Percentiles rank a stretch among this genome's conserved stretches.
Evolutionary conservation across 306 rosid species (phyloP).

Genomic region (Cyclanthera cordifolia): DNA sequence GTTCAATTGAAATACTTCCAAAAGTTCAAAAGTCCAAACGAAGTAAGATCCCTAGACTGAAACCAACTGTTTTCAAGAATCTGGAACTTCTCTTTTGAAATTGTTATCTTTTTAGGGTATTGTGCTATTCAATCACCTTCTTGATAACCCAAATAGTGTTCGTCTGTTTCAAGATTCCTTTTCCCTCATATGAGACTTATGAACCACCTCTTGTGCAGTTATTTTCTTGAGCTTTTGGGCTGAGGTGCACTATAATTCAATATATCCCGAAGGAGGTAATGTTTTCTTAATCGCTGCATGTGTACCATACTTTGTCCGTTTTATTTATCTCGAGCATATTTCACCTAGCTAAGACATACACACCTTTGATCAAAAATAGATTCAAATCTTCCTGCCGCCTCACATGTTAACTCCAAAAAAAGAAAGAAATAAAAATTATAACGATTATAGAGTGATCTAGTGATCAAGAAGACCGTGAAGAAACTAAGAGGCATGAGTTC

Average conservation of each 20-base stretch:
- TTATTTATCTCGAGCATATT: neutral
- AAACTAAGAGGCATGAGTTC: too few species aligned
- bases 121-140: neutral
- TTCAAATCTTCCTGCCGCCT: neutral
- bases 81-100: neutral
- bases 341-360: neutral
- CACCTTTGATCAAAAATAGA: neutral
- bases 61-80: neutral
- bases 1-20: conserved; percentile 92
- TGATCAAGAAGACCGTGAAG: too few species aligned
- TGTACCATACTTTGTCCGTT: neutral
- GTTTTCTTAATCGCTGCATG: neutral
- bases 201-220: conserved; percentile 42
- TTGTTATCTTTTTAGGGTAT: neutral
- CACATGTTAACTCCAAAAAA: neutral
- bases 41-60: conserved; percentile 37
- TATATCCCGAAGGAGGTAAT: conserved; percentile 91
- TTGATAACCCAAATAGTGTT: neutral
- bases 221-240: conserved; percentile 99
- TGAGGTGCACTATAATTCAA: conserved; percentile 96
- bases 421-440: neutral
- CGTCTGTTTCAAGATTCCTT: neutral
- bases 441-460: too few species aligned
- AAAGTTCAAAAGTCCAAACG: conserved; percentile 53
- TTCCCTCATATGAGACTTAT: neutral